These are phyloP conservation scores for Coniferiporia weirii DNA, from an alignment of 1,284 basidiomycete species.

Conservation along the genomic window DNA sequence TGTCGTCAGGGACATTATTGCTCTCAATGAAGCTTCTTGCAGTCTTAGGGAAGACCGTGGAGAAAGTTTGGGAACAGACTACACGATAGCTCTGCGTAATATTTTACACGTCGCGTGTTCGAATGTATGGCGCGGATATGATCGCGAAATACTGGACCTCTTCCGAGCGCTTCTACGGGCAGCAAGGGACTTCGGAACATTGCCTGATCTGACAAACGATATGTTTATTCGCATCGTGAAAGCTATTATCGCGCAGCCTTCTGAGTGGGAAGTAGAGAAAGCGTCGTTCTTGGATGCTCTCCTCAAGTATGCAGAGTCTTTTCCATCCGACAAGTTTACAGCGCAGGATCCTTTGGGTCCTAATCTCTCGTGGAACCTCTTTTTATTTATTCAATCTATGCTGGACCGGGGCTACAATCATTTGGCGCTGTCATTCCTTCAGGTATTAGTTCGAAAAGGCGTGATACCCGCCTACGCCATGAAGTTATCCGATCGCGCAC, in stretches of 20 bases:
- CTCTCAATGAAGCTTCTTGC: background rate
- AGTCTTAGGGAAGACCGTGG: background rate
- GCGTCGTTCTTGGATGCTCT: background rate
- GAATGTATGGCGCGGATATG: background rate
- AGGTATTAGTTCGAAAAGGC: constrained; percentile 32
- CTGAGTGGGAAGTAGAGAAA: background rate
- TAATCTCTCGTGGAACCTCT: constrained; percentile 1
- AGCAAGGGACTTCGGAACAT: background rate
- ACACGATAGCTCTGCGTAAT: background rate
- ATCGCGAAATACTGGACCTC: background rate
- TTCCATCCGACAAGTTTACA: background rate
- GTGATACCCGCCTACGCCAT: constrained; percentile 37
- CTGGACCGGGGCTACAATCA: constrained; percentile 18
- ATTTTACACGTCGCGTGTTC: background rate
- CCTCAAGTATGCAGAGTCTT: background rate
- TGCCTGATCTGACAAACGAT: background rate
- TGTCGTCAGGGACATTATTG: constrained; percentile 7
- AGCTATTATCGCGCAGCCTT: constrained; percentile 3
- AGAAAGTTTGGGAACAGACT: background rate
- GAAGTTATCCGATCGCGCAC: constrained; percentile 29
- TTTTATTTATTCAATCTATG: background rate
- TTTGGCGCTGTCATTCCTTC: constrained; percentile 39
- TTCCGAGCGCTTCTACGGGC: background rate
- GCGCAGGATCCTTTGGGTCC: background rate
- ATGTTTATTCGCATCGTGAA: constrained; percentile 1